Evolutionary conservation across 164 flowering plant genomes (phyloP).

Genomic region (Taxillus chinensis): DNA sequence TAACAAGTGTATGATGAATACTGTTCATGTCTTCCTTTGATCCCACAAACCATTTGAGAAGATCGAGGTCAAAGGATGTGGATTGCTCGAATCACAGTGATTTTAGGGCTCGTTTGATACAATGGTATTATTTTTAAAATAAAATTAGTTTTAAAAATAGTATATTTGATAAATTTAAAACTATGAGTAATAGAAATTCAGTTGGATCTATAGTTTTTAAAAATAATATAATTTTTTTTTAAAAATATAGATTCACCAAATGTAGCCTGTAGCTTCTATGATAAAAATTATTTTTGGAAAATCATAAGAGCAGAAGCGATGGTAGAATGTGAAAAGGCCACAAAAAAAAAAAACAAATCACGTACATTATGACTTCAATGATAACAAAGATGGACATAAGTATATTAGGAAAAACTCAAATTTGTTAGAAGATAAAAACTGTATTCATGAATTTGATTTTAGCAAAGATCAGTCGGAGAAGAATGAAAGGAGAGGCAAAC

Average conservation of each 20-base stretch:
- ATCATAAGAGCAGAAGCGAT: conserved; percentile 7
- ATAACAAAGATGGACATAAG: conserved; percentile 2
- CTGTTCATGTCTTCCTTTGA: not conserved
- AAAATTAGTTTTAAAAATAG: too few relatives aligned
- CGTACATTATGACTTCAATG: conserved; percentile 6
- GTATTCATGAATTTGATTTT: not conserved
- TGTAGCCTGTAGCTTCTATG: conserved; percentile 10
- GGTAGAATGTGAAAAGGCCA: conserved; percentile 10
- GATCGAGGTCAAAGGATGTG: conserved; percentile 34
- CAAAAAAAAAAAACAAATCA: conserved; percentile 6
- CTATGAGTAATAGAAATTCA: too few relatives aligned
- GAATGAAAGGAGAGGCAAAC: not conserved
- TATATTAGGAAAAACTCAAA: conserved; percentile 7
- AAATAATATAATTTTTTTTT: too few relatives aligned
- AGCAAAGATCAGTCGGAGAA: not conserved
- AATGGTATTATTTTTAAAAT: too few relatives aligned
- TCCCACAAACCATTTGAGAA: conserved; percentile 31
- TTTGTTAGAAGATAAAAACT: not conserved
- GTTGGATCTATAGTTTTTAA: too few relatives aligned
- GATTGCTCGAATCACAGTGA: conserved; percentile 13
- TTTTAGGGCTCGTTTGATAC: too few relatives aligned
- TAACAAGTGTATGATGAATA: too few relatives aligned
- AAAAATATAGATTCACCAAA: too few relatives aligned
- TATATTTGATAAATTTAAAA: too few relatives aligned
- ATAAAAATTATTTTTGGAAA: conserved; percentile 9